Evolutionary conservation across 306 rosid genomes (phyloP), one percentile per base, ranked within the genome.

Genomic region (Lathyrus tuberosus): DNA sequence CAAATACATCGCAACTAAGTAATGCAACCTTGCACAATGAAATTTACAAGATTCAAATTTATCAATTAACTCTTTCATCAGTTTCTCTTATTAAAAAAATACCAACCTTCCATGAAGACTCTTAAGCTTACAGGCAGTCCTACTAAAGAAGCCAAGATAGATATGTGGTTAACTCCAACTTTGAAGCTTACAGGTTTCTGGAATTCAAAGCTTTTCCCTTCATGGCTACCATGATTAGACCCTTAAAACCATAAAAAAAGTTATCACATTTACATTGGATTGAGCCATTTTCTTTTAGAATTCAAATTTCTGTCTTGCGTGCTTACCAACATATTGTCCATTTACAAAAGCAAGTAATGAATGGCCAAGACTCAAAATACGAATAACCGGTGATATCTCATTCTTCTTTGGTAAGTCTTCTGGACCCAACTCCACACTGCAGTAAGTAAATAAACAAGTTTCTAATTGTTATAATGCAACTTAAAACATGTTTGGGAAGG

Each of bases 51-150:
- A 26, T 26, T 26, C 30, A 26, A 26, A 26, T 26, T 26, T 26
- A 26, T 26, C n/a, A n/a, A n/a, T n/a, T n/a, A n/a, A n/a, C n/a
- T n/a, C n/a, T n/a, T n/a, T n/a, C n/a, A n/a, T n/a, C n/a, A n/a
- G n/a, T n/a, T n/a, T n/a, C n/a, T n/a, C n/a, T n/a, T n/a, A n/a
- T n/a, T n/a, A n/a, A n/a, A n/a, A n/a, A n/a, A n/a, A n/a, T n/a
- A n/a, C n/a, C n/a, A n/a, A n/a, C n/a, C n/a, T n/a, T n/a, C n/a
- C n/a, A n/a, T n/a, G n/a, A n/a, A n/a, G n/a, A n/a, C n/a, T n/a
- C n/a, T n/a, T n/a, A n/a, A n/a, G n/a, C 97, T 78, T 88, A 94
- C 99, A 0, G 97, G 96, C 73, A 91, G 89, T 81, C 99, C 99
- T 48, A 91, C 82, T 51, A 77, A 58, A 72, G 18, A 10, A 80